Percentiles rank a stretch among this genome's conserved stretches.
phyloP scores from a whole-genome alignment of 2,329 filamentous ascomycete species.

The Metarhizium anisopliae region DNA sequence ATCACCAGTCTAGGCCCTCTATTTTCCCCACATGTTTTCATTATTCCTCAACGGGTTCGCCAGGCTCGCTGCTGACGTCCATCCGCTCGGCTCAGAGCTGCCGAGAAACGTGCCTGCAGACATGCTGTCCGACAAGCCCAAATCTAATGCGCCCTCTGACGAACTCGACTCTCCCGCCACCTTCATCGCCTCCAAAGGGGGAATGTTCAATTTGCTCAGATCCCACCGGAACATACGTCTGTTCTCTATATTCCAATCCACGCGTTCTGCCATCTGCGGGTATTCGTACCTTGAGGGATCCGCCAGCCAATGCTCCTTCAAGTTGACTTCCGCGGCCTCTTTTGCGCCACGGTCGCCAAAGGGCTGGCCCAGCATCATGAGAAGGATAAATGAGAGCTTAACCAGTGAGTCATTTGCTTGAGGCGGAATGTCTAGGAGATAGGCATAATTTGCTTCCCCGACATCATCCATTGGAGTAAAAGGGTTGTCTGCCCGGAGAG shows the following conservation, averaged over 20 bases:
- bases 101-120: neutral
- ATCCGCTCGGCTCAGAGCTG: slow-evolving; percentile 3
- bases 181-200: neutral
- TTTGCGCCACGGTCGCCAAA: neutral
- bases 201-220: neutral
- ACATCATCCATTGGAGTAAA: neutral
- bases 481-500: neutral
- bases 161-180: neutral
- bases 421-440: neutral
- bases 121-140: neutral
- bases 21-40: neutral
- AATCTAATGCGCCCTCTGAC: neutral
- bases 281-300: neutral
- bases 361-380: neutral
- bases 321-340: neutral
- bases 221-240: neutral
- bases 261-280: neutral
- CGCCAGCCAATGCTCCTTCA: neutral
- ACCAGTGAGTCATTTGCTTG: neutral
- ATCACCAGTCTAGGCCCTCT: neutral
- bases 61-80: neutral
- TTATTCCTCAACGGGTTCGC: neutral
- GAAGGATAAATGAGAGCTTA: neutral
- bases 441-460: neutral
- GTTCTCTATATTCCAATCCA: neutral